Conservation (phyloP, 176 grass and related monocot genomes). For the Triticum timopheevii region DNA sequence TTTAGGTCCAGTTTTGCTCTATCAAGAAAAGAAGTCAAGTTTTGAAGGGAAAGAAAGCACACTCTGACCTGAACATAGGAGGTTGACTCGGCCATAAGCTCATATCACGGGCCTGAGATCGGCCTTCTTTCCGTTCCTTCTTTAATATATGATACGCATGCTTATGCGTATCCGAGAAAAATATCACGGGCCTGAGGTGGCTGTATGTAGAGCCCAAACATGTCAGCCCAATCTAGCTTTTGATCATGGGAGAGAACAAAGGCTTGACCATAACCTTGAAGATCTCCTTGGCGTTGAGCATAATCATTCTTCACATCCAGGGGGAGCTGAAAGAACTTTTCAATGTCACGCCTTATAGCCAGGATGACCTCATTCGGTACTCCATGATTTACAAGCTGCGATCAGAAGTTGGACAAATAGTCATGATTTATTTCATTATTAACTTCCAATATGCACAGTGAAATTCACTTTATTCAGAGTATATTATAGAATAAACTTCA, state of each 20-base stretch:
- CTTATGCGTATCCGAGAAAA: too few relatives aligned
- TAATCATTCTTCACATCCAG: constrained; percentile 80
- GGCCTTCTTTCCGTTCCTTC: too few relatives aligned
- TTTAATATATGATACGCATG: too few relatives aligned
- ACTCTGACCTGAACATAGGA: constrained; percentile 37
- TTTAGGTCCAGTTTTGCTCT: too few relatives aligned
- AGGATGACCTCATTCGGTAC: constrained; percentile 45
- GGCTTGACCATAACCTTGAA: constrained; percentile 76
- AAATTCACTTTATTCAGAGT: too few relatives aligned
- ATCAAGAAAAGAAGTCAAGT: too few relatives aligned
- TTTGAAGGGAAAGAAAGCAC: too few relatives aligned
- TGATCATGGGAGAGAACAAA: constrained; percentile 81
- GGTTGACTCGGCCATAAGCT: constrained; percentile 35
- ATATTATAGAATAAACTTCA: too few relatives aligned
- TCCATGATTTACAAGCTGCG: constrained; percentile 75
- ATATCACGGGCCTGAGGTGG: constrained; percentile 33
- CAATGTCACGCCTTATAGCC: constrained; percentile 45
- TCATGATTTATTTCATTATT: too few relatives aligned
- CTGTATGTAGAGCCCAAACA: constrained; percentile 65
- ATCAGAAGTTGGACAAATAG: neutral
- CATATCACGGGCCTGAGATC: constrained; percentile 32
- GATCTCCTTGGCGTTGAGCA: constrained; percentile 51
- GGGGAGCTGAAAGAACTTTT: constrained; percentile 78
- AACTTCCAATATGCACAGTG: too few relatives aligned
- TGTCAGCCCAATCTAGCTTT: constrained; percentile 88